These are phyloP conservation scores for Saraca asoca DNA, from an alignment of 331 rosid genomes.

Conservation along the genomic window DNA sequence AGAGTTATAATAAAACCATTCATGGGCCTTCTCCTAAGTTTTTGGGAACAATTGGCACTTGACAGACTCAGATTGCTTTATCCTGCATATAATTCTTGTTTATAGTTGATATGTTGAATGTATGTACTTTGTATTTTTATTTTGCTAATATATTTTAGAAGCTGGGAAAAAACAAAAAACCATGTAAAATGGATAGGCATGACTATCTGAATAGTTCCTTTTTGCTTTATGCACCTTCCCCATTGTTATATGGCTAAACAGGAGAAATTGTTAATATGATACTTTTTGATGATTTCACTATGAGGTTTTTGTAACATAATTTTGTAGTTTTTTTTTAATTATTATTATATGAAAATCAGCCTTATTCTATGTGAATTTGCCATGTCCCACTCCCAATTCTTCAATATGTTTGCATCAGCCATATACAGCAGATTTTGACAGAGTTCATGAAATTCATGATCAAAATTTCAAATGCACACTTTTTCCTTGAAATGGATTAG, in stretches of 20 bases:
- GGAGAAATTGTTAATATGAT: background rate
- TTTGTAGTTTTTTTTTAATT: background rate
- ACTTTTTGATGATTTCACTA: constrained; percentile 1
- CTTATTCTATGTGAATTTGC: background rate
- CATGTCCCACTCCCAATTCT: background rate
- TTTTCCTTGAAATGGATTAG: background rate
- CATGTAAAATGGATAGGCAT: background rate
- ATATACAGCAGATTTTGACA: background rate
- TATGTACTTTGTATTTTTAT: too few relatives aligned
- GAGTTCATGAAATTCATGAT: background rate
- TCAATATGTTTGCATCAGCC: background rate
- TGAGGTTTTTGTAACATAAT: background rate
- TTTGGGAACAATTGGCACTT: background rate
- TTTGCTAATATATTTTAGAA: background rate
- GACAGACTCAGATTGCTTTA: background rate
- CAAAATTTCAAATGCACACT: background rate
- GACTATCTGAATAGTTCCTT: background rate
- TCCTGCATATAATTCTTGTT: background rate
- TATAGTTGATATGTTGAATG: background rate
- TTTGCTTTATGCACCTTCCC: too few relatives aligned
- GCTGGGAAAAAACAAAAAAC: background rate
- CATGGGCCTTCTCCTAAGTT: too few relatives aligned
- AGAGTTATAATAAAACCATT: too few relatives aligned
- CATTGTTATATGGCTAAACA: background rate
- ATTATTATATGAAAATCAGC: background rate